Percentiles rank a stretch among this genome's conserved stretches.
Evolutionary conservation across 768 basidiomycete genomes (phyloP).

Genomic region (Rhodotorula toruloides): DNA sequence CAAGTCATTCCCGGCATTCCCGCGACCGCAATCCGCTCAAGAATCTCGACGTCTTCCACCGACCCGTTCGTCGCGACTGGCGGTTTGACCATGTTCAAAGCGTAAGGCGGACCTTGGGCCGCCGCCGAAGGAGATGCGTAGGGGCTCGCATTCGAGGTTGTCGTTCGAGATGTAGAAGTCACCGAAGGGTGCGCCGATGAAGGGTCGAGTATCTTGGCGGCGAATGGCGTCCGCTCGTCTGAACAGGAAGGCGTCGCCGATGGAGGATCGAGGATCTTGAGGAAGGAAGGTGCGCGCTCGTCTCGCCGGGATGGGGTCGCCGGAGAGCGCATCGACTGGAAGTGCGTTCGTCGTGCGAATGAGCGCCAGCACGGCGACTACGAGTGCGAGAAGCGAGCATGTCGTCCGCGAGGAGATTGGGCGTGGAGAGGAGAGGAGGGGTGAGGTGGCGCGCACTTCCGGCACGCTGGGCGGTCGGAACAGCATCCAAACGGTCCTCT

Average conservation of each 20-base stretch:
- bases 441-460: too few species aligned
- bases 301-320: too few species aligned
- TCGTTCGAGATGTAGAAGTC: slow-evolving; percentile 3
- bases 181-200: slow-evolving; percentile 20
- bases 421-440: neutral
- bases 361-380: too few species aligned
- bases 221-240: neutral
- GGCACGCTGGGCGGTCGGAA: too few species aligned
- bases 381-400: too few species aligned
- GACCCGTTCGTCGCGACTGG: neutral
- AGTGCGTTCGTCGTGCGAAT: too few species aligned
- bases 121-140: slow-evolving; percentile 22
- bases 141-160: slow-evolving; percentile 9
- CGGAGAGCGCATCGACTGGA: too few species aligned
- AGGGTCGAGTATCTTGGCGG: neutral
- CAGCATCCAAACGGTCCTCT: too few species aligned
- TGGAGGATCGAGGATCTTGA: too few species aligned
- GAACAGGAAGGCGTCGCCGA: neutral
- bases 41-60: slow-evolving; percentile 4
- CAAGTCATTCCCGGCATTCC: slow-evolving; percentile 21
- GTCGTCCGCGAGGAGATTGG: neutral
- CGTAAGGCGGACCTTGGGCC: slow-evolving; percentile 14
- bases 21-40: slow-evolving; percentile 8
- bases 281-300: too few species aligned
- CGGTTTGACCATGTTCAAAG: slow-evolving; percentile 14